A percentile compares a stretch with the other conserved stretches of the same genome.
These are phyloP conservation scores for Myxozyma lipomycoides DNA, from an alignment of 805 yeast species.

Conservation along the genomic window DNA sequence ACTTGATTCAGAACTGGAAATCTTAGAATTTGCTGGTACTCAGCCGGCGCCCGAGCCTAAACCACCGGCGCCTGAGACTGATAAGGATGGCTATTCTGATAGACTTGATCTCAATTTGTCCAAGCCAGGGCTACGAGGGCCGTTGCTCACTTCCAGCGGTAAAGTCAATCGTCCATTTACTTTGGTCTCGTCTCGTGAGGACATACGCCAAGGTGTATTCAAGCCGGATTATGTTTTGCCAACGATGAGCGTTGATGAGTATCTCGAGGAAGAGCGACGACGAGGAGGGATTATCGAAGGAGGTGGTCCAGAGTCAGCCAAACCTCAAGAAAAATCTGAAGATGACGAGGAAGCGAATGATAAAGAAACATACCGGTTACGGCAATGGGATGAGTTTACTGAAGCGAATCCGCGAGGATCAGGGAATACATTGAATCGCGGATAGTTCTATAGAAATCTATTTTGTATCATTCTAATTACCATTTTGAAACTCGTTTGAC, in stretches of 20 bases:
- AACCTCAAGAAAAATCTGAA: conserved; percentile 53
- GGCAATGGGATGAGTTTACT: conserved; percentile 91
- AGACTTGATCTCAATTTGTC: conserved; percentile 45
- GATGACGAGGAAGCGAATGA: conserved; percentile 61
- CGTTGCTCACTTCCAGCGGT: conserved; percentile 65
- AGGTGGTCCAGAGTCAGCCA: conserved; percentile 34
- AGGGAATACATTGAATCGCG: conserved; percentile 77
- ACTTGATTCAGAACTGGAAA: conserved; percentile 59
- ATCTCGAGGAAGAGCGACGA: conserved; percentile 76
- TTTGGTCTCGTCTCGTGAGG: conserved; percentile 51
- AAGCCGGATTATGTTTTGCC: conserved; percentile 94
- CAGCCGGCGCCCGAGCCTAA: conserved; percentile 24
- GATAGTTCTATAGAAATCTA: conserved; percentile 36
- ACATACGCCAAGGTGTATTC: conserved; percentile 60
- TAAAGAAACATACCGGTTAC: conserved; percentile 63
- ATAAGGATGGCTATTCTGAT: conserved; percentile 55
- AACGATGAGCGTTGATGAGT: conserved; percentile 91
- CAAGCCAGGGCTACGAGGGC: conserved; percentile 29
- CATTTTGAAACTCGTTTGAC: conserved; percentile 1
- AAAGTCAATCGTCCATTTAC: conserved; percentile 82
- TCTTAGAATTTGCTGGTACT: conserved; percentile 44
- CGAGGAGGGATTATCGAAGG: conserved; percentile 68
- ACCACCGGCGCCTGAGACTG: conserved; percentile 19
- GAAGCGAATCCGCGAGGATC: conserved; percentile 82
- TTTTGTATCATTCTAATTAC: not conserved